Evolutionary conservation across 495 filamentous ascomycete genomes (phyloP), one percentile per base, ranked within the genome.

Genomic region (Ramalina peruviana): DNA sequence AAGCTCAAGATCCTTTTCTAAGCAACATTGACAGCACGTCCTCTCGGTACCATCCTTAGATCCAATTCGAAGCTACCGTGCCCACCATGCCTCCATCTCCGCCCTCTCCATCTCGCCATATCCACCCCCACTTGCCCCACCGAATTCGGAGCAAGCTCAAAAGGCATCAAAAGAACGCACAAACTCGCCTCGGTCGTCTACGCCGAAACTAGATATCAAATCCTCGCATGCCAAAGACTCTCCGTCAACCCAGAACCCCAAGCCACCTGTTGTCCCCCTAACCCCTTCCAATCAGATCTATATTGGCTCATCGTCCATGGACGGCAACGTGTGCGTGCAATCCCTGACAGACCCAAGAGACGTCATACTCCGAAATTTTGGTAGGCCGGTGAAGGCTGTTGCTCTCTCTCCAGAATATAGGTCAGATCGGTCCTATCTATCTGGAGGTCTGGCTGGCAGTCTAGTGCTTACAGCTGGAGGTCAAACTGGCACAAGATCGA

Each of bases 321-420:
- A 98, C 62, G 92, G 92, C 23, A 88, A 94, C 55, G 83, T 97
- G 9, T 96, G 92, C 52, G 76, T 97, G 19, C 76, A 82, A 40
- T 93, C 88, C 1, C 62, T 97, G 30, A 72, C 88, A 17, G 82
- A 86, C 54, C 68, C 75, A 5, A 83, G 78, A 53, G 92, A 97
- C 65, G 87, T 96, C 4, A 77, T 82, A 33, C 65, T 96, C 26
- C 80, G 94, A 39, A 96, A 96, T 60, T 98, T 96, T 70, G 88
- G 87, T 1, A 75, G 92, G 17, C 92, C 93, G 1, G 76, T 98
- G 6, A 85, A 93, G 55, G 82, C 88, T 12, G 85, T 98, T 15
- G 85, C 87, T 6, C 63, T 98, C 21, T 95, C 89, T 0, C 92
- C 92, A 6, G 88, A 96, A 23, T 97, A 88, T 68, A 93, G 83